Evolutionary conservation across 192 early-diverging fungal species (phyloP), one percentile per base, ranked within the genome.

Genomic region (Haplosporangium gracile): DNA sequence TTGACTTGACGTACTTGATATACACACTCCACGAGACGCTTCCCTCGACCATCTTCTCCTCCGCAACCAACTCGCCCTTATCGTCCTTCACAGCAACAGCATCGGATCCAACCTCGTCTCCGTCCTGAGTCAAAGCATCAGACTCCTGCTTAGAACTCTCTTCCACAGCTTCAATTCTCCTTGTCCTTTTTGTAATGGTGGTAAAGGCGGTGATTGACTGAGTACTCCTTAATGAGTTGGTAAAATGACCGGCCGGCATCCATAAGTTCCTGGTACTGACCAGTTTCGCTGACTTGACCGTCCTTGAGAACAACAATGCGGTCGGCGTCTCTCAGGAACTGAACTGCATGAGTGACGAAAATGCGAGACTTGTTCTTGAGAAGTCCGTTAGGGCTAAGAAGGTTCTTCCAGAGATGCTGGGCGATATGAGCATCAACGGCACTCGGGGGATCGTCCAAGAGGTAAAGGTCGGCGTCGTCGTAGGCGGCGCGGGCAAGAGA

Each of bases 21-120:
- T 98, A 99, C 0, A 97, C 97, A 10, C 77, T 68, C 93, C 92
- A 94, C 53, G 93, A 89, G 26, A 99, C 97, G 22, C 88, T 91
- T 38, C 98, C 98, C 76, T 95, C 91, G 8, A 93, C 94, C 75
- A 92, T 95, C 77, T 96, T 92, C 90, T 99, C 98, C 24, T 94
- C 92, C 0, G 92, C 89, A 75, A 97, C 97, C 43, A 99, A 82
- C 57, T 88, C 89, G 3, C 89, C 90, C 51, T 88, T 91, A 29
- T 78, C 79, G 40, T 76, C 82, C 60, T 77, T 78, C 32, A 79
- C 83, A 68, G 20, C 43, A 36, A 68, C 43, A 70, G 77, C 68
- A 40, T 84, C 81, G 26, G 77, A 49, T 87, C 49, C 38, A 86
- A 88, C 53, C 2, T 63, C 74, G 70, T 60, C 60, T 47, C 73